phyloP scores from a whole-genome alignment of 148 eudicot species.

The Camellia lanceoleosa region DNA sequence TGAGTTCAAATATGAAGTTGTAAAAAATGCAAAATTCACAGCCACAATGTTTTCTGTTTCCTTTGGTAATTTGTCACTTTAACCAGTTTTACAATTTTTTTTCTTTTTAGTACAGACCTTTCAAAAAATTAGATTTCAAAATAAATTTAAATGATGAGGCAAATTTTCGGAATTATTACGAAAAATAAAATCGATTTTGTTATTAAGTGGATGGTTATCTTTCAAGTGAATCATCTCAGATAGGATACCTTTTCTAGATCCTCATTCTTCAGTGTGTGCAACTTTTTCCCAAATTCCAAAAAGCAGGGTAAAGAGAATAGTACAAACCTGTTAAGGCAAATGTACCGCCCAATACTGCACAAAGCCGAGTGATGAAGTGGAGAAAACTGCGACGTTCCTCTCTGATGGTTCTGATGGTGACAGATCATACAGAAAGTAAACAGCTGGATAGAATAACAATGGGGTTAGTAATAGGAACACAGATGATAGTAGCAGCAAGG shows the following conservation, averaged over 20 bases:
- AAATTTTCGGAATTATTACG: background rate
- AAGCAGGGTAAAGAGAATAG: slow-evolving; percentile 2
- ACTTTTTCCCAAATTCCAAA: slow-evolving; percentile 2
- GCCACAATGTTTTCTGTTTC: background rate
- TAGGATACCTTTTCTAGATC: background rate
- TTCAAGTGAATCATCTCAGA: background rate
- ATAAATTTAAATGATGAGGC: background rate
- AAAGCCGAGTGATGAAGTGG: slow-evolving; percentile 93
- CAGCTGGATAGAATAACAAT: slow-evolving; percentile 53
- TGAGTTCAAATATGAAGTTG: background rate
- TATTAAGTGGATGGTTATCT: background rate
- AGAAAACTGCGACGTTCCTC: slow-evolving; percentile 22
- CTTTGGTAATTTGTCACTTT: background rate
- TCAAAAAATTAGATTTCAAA: background rate
- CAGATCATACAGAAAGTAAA: slow-evolving; percentile 43
- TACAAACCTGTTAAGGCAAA: slow-evolving; percentile 93
- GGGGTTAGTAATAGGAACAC: background rate
- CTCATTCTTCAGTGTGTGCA: background rate
- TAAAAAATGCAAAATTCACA: slow-evolving; percentile 8
- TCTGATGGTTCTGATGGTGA: too few species aligned
- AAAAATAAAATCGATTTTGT: background rate
- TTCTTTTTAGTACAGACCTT: background rate
- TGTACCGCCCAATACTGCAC: slow-evolving; percentile 98
- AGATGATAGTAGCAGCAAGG: background rate
- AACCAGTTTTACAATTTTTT: background rate